A percentile compares a stretch with the other conserved stretches of the same genome.
phyloP scores from a whole-genome alignment of 2,329 filamentous ascomycete genomes.

The Bisporella sp. region DNA sequence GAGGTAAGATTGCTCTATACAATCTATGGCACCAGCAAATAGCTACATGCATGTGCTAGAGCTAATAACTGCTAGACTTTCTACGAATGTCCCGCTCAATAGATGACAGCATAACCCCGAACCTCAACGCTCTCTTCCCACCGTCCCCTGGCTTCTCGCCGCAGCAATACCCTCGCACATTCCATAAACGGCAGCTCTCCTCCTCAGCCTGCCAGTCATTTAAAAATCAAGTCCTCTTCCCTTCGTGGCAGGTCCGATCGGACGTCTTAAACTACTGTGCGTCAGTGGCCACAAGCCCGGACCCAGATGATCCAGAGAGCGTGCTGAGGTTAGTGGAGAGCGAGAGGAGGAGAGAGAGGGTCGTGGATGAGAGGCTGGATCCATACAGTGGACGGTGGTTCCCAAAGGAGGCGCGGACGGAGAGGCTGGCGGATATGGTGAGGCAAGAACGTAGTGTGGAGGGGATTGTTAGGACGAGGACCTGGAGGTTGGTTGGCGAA shows the following conservation, averaged over 20 bases:
- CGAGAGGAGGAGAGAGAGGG: conserved; percentile 59
- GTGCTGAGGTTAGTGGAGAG: conserved; percentile 64
- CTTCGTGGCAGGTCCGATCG: conserved; percentile 76
- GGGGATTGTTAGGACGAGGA: conserved; percentile 70
- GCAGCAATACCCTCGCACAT: conserved; percentile 45
- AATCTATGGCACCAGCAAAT: background rate
- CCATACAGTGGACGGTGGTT: conserved; percentile 86
- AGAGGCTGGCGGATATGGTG: conserved; percentile 66
- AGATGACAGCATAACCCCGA: conserved; percentile 90
- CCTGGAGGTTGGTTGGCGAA: conserved; percentile 72
- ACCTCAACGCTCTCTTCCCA: conserved; percentile 82
- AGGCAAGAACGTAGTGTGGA: conserved; percentile 73
- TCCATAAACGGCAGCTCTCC: conserved; percentile 47
- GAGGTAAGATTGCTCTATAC: conserved; percentile 42
- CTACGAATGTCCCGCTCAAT: conserved; percentile 80
- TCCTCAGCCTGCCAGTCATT: conserved; percentile 60
- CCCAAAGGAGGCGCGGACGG: conserved; percentile 70
- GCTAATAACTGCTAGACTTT: conserved; percentile 57
- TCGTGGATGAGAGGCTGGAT: conserved; percentile 84
- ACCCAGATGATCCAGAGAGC: conserved; percentile 78
- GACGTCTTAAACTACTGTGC: conserved; percentile 87
- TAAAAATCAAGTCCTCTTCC: conserved; percentile 73
- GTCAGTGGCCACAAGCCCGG: conserved; percentile 76
- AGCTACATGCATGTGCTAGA: background rate
- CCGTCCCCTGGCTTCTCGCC: conserved; percentile 66